Evolutionary conservation across 306 rosid species (phyloP), one percentile per base, ranked within the genome.

Genomic region (Aeschynomene evenia): DNA sequence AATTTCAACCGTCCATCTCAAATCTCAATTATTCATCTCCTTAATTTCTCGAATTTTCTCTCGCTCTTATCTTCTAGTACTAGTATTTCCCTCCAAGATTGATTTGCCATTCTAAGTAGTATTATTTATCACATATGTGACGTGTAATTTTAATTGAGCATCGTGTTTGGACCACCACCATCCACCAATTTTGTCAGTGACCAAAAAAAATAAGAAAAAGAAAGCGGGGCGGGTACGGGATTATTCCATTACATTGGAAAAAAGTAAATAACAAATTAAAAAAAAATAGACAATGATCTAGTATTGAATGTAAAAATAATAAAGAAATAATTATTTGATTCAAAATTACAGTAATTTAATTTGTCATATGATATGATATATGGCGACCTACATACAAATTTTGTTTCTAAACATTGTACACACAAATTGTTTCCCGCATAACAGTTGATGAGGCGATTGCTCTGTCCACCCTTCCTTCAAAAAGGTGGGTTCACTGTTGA

Each of bases 351-450:
- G 28, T 16, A 20, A 43, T 45, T 34, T 16, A 20, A 43, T 45
- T 34, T 54, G 53, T 76, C 18, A 6, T 36, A n/a, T n/a, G n/a
- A n/a, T n/a, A n/a, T n/a, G n/a, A n/a, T n/a, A 37, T 34, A 68
- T 65, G 34, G 61, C 22, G 23, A 23, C 67, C 67, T 63, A 74
- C 53, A 19, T 78, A 74, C 80, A 78, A 50, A 18, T 43, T 23
- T 53, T 33, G 23, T n/a, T n/a, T n/a, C 6, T 8, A 29, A 36
- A 39, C 36, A 71, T 71, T 43, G 51, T 31, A 68, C 78, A 66
- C 31, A 50, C 24, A 33, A 42, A 52, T 71, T 19, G 12, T 28
- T 19, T 61, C 66, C 63, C 60, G 19, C 70, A 24, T 9, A 64
- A 14, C 70, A 39, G 31, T 16, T 18, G 57, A 68, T 18, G 57